Base-by-base conservation (phyloP, 257 asterid species). In the Salvia hispanica region DNA sequence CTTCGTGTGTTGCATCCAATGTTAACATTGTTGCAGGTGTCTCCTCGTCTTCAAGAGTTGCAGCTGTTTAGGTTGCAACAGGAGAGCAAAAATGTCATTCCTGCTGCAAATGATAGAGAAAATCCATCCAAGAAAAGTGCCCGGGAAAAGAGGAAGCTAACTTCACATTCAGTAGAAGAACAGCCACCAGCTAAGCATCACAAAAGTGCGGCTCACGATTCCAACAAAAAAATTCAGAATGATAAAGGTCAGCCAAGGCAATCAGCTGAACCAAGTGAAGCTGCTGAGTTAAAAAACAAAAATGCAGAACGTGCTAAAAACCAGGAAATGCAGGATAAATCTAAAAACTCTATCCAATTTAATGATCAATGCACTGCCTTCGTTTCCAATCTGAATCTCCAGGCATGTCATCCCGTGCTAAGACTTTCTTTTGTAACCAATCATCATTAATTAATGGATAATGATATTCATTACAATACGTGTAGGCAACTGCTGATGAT, bases 11-110 rank as follows among this genome's bases (percentile, higher is more conserved):
- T 28, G 33, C 44, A 46, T 44, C 70, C 62, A 44, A 45, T 76
- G 46, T 62, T 70, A 66, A 21, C 12, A 34, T 59, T 58, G 62
- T 76, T 71, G 75, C 82, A 94, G 99, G 95, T 94, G 69, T 76
- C 92, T 75, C 99, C 99, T 75, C 99, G 99, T 64, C 87, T 91
- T 50, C 92, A 85, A 77, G 99, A 91, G 73, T 88, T 94, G 70
- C 95, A 85, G 76, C 67, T 85, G 67, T 91, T 88, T 71, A 84
- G 75, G 82, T 66, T 75, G 66, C 93, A 85, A 74, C 92, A 91
- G 82, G 95, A 91, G 83, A 83, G 76, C 79, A 85, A 85, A 78
- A 69, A n/a, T 67, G 66, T 48, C 9, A 78, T 64, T 51, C 75
- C 77, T 4, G 72, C 87, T 44, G 64, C 78, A 60, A 84, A 76